phyloP scores from a whole-genome alignment of 1,284 basidiomycete genomes.

The Irpex lacteus region DNA sequence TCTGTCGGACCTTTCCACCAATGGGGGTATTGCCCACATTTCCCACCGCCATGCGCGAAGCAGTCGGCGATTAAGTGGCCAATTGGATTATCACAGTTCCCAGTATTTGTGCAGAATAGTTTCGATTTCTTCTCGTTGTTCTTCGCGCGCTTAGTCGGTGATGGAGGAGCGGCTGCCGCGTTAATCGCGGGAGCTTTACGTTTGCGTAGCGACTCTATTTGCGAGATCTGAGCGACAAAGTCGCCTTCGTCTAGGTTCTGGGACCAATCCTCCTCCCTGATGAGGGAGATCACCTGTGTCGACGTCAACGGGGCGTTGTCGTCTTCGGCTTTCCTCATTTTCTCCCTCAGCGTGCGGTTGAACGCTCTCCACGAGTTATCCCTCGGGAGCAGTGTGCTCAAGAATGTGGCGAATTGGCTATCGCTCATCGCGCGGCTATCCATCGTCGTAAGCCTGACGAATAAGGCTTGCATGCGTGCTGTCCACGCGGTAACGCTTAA shows the following conservation, averaged over 20 bases:
- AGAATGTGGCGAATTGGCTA: not conserved
- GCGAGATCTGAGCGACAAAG: not conserved
- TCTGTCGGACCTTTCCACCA: not conserved
- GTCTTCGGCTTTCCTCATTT: not conserved
- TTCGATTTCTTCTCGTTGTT: not conserved
- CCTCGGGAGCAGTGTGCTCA: not conserved
- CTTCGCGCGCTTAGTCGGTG: not conserved
- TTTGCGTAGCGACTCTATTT: not conserved
- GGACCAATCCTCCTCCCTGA: not conserved
- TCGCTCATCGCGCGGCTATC: not conserved
- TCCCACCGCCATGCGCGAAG: not conserved
- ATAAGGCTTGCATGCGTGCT: not conserved
- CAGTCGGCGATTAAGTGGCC: not conserved
- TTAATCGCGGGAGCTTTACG: not conserved
- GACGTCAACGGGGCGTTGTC: not conserved
- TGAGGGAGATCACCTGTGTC: not conserved
- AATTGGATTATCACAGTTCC: not conserved
- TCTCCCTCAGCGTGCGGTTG: not conserved
- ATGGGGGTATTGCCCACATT: not conserved
- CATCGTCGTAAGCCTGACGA: not conserved
- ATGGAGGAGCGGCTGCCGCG: not conserved
- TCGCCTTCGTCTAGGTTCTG: not conserved
- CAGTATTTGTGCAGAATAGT: not conserved
- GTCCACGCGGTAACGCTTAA: not conserved
- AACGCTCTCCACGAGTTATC: not conserved